Evolutionary conservation across 305 asterid genomes (phyloP), one percentile per base, ranked within the genome.

Genomic region (Fraxinus angustifolia): DNA sequence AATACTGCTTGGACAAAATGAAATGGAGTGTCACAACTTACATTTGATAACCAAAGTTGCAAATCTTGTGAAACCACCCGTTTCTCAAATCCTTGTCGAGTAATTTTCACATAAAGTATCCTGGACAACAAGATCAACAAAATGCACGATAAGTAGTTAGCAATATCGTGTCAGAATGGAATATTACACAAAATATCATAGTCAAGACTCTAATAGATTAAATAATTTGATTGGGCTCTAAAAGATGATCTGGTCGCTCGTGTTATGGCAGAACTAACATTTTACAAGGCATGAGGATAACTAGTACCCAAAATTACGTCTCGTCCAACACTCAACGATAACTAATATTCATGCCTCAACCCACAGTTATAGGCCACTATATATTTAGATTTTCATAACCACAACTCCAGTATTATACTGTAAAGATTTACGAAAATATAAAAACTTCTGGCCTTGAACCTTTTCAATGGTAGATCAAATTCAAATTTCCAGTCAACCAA

Each of bases 1-100:
- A 50, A 67, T 45, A 16, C 36, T 48, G 36, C 33, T 6, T 45
- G 19, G 38, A 65, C 11, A 31, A 65, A 11, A 42, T 42, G 70
- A 79, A 36, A 50, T 17, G 3, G 48, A 65, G 6, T 19, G 56
- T 83, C 77, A 79, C 42, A 21, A 81, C 92, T 83, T 87, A 93
- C 98, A 83, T 95, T 95, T 17, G 99, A 92, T 82, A 95, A 97
- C 99, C 99, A 95, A 71, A 95, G 97, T 89, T 95, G 99, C 87
- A 95, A 83, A 90, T 93, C 99, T 87, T 90, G 98, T 60, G 99
- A 95, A 77, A 93, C 98, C 71, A 93, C 99, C 50, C 99, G 90
- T 81, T 91, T 95, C 90, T 95, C 99, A 75, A 91, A 92, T 85
- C 99, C 98, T 89, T 95, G 99, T 62, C 97, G 90, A 77, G 86